Evolutionary conservation across 2,329 filamentous ascomycete species (phyloP).

Genomic region (Cercospora sesami): DNA sequence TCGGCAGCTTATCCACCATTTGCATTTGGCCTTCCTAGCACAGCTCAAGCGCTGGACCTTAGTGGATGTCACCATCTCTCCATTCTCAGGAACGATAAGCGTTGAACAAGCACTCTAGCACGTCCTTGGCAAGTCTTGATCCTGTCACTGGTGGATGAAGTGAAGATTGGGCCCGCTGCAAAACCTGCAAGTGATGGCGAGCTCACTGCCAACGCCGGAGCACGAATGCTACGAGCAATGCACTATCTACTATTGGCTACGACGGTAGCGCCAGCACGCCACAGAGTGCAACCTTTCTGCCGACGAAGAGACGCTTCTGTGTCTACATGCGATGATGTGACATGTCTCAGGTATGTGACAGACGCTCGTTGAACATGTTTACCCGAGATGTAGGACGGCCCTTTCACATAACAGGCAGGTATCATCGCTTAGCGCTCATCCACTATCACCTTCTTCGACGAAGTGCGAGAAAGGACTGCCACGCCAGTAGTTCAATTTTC

Average conservation of each 20-base stretch:
- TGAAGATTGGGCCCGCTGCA: not conserved
- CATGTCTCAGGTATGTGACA: not conserved
- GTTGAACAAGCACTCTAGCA: constrained; percentile 3
- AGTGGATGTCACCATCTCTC: constrained; percentile 3
- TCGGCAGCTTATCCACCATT: constrained; percentile 9
- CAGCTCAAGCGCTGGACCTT: constrained; percentile 1
- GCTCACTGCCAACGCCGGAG: not conserved
- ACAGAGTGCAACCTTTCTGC: not conserved
- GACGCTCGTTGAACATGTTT: not conserved
- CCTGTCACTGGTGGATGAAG: not conserved
- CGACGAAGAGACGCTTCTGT: not conserved
- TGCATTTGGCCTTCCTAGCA: not conserved
- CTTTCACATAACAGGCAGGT: constrained; percentile 9
- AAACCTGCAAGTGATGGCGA: not conserved
- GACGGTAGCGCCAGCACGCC: not conserved
- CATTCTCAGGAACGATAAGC: constrained; percentile 6
- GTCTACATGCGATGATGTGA: not conserved
- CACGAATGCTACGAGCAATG: not conserved
- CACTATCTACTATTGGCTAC: not conserved
- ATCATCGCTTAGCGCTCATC: constrained; percentile 8
- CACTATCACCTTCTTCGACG: not conserved
- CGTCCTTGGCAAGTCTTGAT: constrained; percentile 5
- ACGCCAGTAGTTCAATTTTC: not conserved
- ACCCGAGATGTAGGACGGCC: not conserved
- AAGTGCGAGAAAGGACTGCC: not conserved